These are phyloP conservation scores for Sugiyamaella valdiviana DNA, from an alignment of 805 yeast genomes.

Conservation along the genomic window DNA sequence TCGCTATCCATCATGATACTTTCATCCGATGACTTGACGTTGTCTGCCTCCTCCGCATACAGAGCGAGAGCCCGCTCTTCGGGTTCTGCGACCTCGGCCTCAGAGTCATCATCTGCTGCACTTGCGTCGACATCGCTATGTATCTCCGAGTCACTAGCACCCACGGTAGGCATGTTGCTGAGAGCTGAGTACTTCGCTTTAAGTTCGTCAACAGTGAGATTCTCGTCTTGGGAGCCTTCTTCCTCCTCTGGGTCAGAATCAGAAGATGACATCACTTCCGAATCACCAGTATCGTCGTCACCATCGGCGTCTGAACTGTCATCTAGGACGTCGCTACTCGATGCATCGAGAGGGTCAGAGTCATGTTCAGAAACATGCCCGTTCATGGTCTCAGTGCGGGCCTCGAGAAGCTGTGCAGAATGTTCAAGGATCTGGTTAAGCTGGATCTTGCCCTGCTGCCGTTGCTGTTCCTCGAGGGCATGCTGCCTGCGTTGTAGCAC, in stretches of 20 bases:
- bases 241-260: constrained; percentile 23
- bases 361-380: constrained; percentile 30
- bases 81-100: constrained; percentile 18
- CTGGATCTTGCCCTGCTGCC: constrained; percentile 79
- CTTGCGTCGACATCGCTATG: constrained; percentile 28
- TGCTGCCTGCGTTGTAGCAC: constrained; percentile 69
- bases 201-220: constrained; percentile 51
- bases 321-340: constrained; percentile 31
- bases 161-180: constrained; percentile 28
- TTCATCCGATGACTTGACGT: constrained; percentile 22
- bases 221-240: constrained; percentile 39
- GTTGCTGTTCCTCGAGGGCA: constrained; percentile 59
- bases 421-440: constrained; percentile 83
- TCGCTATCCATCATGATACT: constrained; percentile 19
- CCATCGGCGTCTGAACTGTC: constrained; percentile 26
- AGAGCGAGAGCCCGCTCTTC: constrained; percentile 37
- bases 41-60: constrained; percentile 44
- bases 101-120: constrained; percentile 27
- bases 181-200: constrained; percentile 49
- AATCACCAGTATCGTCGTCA: constrained; percentile 36
- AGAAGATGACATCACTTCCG: constrained; percentile 24
- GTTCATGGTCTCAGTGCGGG: constrained; percentile 48
- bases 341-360: constrained; percentile 29
- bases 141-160: constrained; percentile 32
- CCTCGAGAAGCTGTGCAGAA: constrained; percentile 82